A percentile compares a stretch with the other conserved stretches of the same genome.
These are phyloP conservation scores for Malassezia furfur DNA, from an alignment of 1,284 basidiomycete species.

Conservation along the genomic window DNA sequence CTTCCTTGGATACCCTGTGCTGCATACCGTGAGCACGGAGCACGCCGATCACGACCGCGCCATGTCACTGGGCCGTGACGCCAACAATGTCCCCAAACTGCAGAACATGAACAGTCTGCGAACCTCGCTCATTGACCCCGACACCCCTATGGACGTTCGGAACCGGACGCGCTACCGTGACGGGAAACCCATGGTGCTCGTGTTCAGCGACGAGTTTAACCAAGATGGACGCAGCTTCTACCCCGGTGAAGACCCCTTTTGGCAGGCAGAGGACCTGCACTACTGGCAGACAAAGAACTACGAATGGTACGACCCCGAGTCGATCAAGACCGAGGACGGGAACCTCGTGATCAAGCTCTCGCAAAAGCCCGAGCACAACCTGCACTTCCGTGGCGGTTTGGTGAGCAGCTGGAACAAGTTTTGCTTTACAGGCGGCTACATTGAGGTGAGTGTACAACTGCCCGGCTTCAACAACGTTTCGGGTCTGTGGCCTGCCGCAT, in stretches of 20 bases:
- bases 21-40: conserved; percentile 1
- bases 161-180: conserved; percentile 21
- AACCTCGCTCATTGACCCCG: conserved; percentile 27
- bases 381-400: conserved; percentile 40
- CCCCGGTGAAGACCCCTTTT: conserved; percentile 48
- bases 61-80: not conserved
- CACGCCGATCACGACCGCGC: not conserved
- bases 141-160: conserved; percentile 24
- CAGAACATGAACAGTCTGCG: conserved; percentile 2
- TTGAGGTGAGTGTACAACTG: conserved; percentile 41
- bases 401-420: conserved; percentile 46
- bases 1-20: conserved; percentile 44
- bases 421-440: conserved; percentile 44
- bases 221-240: conserved; percentile 34
- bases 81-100: not conserved
- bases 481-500: conserved; percentile 39
- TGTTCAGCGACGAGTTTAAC: conserved; percentile 45
- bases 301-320: conserved; percentile 41
- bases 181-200: conserved; percentile 27
- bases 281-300: conserved; percentile 35
- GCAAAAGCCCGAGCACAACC: conserved; percentile 48
- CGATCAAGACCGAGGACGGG: conserved; percentile 33
- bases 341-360: conserved; percentile 28
- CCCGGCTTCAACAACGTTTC: conserved; percentile 28
- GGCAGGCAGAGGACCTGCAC: conserved; percentile 37